Evolutionary conservation across 2,329 filamentous ascomycete genomes (phyloP).

Genomic region (Penicillium sp.): DNA sequence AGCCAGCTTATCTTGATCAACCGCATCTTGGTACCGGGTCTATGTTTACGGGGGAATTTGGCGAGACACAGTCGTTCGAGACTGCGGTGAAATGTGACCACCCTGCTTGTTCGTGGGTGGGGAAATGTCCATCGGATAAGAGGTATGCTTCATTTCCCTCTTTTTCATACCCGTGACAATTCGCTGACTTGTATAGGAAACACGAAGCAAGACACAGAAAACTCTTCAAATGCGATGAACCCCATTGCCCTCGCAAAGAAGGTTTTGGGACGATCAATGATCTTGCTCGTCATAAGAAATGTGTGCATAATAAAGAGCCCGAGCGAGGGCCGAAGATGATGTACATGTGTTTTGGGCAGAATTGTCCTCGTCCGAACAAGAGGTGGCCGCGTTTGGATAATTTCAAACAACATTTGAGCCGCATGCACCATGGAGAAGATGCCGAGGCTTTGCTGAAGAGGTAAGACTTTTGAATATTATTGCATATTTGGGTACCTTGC

Average conservation of each 20-base stretch:
- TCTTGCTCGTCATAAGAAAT: conserved; percentile 69
- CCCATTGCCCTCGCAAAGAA: conserved; percentile 52
- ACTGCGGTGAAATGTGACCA: conserved; percentile 28
- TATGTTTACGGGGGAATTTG: conserved; percentile 6
- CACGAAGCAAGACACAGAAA: conserved; percentile 66
- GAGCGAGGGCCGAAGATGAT: conserved; percentile 46
- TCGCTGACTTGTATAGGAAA: conserved; percentile 48
- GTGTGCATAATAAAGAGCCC: conserved; percentile 56
- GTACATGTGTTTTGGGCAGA: conserved; percentile 55
- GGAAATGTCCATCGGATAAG: conserved; percentile 39
- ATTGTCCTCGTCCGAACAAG: conserved; percentile 59
- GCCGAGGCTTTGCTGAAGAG: conserved; percentile 42
- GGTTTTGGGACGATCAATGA: conserved; percentile 80
- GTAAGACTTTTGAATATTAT: conserved; percentile 39
- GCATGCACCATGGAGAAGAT: conserved; percentile 56
- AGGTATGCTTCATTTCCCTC: conserved; percentile 22
- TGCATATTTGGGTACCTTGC: too few species aligned
- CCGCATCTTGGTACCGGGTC: conserved; percentile 7
- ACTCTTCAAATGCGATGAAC: conserved; percentile 56
- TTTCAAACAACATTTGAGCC: conserved; percentile 70
- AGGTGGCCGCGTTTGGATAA: conserved; percentile 79
- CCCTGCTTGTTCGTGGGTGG: conserved; percentile 30
- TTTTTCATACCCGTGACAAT: not conserved
- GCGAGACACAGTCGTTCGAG: not conserved
- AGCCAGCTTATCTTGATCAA: conserved; percentile 19